Conservation (phyloP, 2,329 filamentous ascomycete genomes). For the Colletotrichum musicola region DNA sequence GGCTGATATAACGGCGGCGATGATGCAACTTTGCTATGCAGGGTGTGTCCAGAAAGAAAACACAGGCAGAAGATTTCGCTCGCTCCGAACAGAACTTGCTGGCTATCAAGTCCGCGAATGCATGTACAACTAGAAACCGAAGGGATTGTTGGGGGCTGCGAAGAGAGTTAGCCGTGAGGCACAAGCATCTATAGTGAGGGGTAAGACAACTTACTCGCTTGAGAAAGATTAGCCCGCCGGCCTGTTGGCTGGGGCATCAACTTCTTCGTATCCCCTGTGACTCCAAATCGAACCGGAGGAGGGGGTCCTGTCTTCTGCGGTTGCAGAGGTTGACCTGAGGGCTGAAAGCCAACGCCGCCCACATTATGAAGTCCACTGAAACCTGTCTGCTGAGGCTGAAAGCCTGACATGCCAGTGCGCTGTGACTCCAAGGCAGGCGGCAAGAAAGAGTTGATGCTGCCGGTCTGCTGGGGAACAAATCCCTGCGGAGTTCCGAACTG, state of each 20-base stretch:
- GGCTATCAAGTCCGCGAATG: constrained; percentile 1
- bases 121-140: constrained; percentile 58
- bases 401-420: constrained; percentile 61
- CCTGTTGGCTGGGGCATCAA: constrained; percentile 89
- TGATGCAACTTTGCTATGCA: constrained; percentile 31
- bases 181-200: not conserved
- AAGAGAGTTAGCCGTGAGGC: constrained; percentile 36
- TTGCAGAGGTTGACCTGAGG: constrained; percentile 59
- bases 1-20: constrained; percentile 17
- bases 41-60: constrained; percentile 29
- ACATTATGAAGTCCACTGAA: constrained; percentile 61
- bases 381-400: constrained; percentile 64
- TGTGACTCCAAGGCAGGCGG: constrained; percentile 72
- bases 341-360: constrained; percentile 41
- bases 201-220: constrained; percentile 85
- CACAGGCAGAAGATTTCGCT: constrained; percentile 17
- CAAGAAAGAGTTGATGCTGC: constrained; percentile 69
- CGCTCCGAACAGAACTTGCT: constrained; percentile 3
- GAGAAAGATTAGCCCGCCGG: constrained; percentile 86
- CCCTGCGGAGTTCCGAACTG: constrained; percentile 62
- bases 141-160: constrained; percentile 66
- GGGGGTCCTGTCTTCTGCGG: constrained; percentile 73
- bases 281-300: constrained; percentile 90
- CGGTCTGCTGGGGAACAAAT: constrained; percentile 56
- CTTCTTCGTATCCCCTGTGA: constrained; percentile 79